Evolutionary conservation across 495 filamentous ascomycete species (phyloP), one percentile per base, ranked within the genome.

Genomic region (Hypoxylon intermedium): DNA sequence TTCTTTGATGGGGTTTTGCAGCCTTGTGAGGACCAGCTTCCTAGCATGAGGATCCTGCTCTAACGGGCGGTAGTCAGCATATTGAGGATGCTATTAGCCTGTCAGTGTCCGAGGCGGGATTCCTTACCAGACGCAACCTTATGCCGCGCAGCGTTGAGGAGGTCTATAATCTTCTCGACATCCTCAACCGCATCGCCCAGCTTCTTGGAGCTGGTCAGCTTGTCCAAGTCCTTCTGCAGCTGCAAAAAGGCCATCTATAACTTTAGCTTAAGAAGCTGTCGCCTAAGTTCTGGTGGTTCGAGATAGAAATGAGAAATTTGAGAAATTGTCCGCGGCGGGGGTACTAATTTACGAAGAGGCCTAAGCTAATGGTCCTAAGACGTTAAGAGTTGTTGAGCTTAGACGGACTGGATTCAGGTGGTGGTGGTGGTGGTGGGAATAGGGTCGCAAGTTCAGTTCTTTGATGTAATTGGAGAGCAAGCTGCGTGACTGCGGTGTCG

Each of bases 1-100:
- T 28, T 85, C 73, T 62, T 90, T 92, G 31, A 94, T 77, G 0
- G 92, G 88, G 60, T 86, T 92, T 65, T 97, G 92, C 7, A 95
- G 85, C 69, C 89, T 94, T 2, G 89, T 87, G 26, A 98, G 78
- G 13, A 85, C 89, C 20, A 89, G 73, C 5, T 85, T 82, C 9
- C 89, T 83, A 24, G 83, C 83, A 42, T 83, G 83, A 6, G 91
- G 86, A 64, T 95, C 91, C 85, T 73, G 61, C 13, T 69, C 73
- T 73, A 53, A 51, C 43, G 33, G 20, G 40, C 26, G 18, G 21
- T 26, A 48, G 43, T 47, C 50, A 64, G 48, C 26, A 60, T 43
- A 5, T n/a, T 24, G n/a, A n/a, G n/a, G n/a, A n/a, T n/a, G 24
- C 7, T 26, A 26, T 26, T 26, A 26, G 24, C 4, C 3, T 4